phyloP scores from a whole-genome alignment of 805 yeast genomes.

The Hanseniaspora pseudoguilliermondii region DNA sequence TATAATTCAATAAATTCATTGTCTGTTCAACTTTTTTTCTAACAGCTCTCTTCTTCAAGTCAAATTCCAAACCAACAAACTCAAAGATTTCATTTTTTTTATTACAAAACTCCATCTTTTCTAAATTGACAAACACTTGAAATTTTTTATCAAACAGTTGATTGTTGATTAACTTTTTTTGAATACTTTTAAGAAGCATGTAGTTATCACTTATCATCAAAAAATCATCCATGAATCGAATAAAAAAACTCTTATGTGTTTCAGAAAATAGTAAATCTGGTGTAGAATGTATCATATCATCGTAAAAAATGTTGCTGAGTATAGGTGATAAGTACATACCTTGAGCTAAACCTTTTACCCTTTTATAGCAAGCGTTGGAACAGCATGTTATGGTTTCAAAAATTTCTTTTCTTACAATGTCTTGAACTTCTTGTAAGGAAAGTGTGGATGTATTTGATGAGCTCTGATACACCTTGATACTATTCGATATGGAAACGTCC shows the following conservation, averaged over 20 bases:
- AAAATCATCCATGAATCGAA: conserved; percentile 79
- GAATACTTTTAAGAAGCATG: conserved; percentile 24
- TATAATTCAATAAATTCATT: conserved; percentile 14
- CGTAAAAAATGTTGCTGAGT: conserved; percentile 63
- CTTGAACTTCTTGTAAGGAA: conserved; percentile 33
- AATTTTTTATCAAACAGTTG: conserved; percentile 32
- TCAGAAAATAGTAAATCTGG: conserved; percentile 16
- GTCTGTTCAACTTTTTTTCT: conserved; percentile 25
- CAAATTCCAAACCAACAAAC: conserved; percentile 35
- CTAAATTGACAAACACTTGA: conserved; percentile 31
- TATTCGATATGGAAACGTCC: neutral
- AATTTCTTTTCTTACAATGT: conserved; percentile 40
- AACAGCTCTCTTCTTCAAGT: conserved; percentile 26
- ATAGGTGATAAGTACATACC: conserved; percentile 68
- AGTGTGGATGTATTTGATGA: conserved; percentile 17
- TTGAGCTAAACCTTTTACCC: conserved; percentile 67
- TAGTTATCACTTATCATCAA: conserved; percentile 44
- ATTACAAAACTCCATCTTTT: conserved; percentile 26
- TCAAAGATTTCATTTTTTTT: conserved; percentile 20
- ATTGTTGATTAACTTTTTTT: conserved; percentile 16
- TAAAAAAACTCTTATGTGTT: conserved; percentile 25
- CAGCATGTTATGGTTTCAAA: conserved; percentile 36
- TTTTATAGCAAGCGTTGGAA: conserved; percentile 28
- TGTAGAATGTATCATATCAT: conserved; percentile 36
- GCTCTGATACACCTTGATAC: neutral